These are phyloP conservation scores for Coleophoma crateriformis DNA, from an alignment of 2,329 filamentous ascomycete genomes.

Conservation along the genomic window DNA sequence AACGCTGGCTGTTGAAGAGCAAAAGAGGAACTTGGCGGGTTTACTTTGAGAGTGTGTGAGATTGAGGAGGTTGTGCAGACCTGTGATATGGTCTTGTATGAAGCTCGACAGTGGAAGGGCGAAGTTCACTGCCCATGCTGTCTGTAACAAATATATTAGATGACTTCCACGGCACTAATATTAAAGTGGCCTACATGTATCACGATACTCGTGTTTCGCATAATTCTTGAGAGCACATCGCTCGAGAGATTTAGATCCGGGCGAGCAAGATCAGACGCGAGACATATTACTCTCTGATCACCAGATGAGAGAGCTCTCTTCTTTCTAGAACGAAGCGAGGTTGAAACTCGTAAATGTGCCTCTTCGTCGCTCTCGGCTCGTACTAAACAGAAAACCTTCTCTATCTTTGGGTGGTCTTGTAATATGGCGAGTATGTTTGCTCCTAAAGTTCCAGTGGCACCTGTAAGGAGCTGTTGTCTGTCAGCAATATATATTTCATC, in stretches of 20 bases:
- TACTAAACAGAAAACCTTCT: constrained; percentile 50
- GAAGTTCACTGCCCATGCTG: constrained; percentile 62
- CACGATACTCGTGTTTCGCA: constrained; percentile 39
- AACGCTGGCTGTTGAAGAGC: constrained; percentile 44
- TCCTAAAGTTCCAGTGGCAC: constrained; percentile 44
- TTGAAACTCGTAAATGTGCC: constrained; percentile 36
- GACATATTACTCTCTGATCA: constrained; percentile 35
- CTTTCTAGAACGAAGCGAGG: constrained; percentile 33
- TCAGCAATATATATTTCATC: constrained; percentile 1
- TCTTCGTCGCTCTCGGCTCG: constrained; percentile 37
- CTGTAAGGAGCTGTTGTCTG: constrained; percentile 33
- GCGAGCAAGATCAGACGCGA: constrained; percentile 42
- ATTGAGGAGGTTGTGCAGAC: constrained; percentile 41
- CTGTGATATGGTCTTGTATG: constrained; percentile 44
- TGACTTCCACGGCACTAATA: too few relatives aligned
- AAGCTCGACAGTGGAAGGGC: constrained; percentile 50
- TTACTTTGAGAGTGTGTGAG: constrained; percentile 29
- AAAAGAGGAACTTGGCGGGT: constrained; percentile 37
- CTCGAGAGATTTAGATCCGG: constrained; percentile 39
- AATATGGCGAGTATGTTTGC: constrained; percentile 43
- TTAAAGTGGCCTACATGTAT: constrained; percentile 40
- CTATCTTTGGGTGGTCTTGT: constrained; percentile 28
- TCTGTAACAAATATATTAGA: constrained; percentile 5
- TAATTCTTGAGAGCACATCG: constrained; percentile 34
- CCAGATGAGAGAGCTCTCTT: constrained; percentile 19